phyloP scores from a whole-genome alignment of 805 yeast genomes.

The Candida tallmaniae region DNA sequence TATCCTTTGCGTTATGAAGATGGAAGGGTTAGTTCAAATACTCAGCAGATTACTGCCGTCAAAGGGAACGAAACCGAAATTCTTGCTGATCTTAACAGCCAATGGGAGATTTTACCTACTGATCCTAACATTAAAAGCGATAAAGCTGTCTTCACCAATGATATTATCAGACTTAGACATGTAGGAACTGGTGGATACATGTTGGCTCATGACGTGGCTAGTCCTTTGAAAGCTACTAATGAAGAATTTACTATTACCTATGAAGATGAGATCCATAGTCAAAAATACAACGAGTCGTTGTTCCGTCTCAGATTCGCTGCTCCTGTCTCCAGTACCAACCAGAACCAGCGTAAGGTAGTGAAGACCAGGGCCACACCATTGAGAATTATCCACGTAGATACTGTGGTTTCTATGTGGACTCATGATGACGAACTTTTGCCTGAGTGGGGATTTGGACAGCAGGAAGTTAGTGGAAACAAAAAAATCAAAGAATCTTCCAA shows the following conservation, averaged over 20 bases:
- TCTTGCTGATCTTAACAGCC: slow-evolving; percentile 56
- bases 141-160: slow-evolving; percentile 60
- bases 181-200: slow-evolving; percentile 73
- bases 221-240: slow-evolving; percentile 87
- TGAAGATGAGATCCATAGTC: slow-evolving; percentile 52
- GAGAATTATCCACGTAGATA: slow-evolving; percentile 74
- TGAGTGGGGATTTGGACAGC: slow-evolving; percentile 91
- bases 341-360: slow-evolving; percentile 44
- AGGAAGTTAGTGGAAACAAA: slow-evolving; percentile 94
- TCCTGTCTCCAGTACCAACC: slow-evolving; percentile 34
- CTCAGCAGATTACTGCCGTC: slow-evolving; percentile 86
- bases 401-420: slow-evolving; percentile 93
- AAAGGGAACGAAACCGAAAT: slow-evolving; percentile 30
- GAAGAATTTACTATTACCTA: slow-evolving; percentile 83
- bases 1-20: slow-evolving; percentile 95
- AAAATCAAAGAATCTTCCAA: slow-evolving; percentile 63
- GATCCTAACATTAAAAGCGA: slow-evolving; percentile 35
- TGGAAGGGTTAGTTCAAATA: slow-evolving; percentile 90
- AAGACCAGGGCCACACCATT: slow-evolving; percentile 69
- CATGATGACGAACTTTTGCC: slow-evolving; percentile 81
- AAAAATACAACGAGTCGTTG: slow-evolving; percentile 61
- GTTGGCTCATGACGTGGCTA: slow-evolving; percentile 92
- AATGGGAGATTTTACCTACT: slow-evolving; percentile 82
- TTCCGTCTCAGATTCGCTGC: slow-evolving; percentile 62
- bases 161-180: slow-evolving; percentile 75